Percentiles rank a stretch among this genome's conserved stretches.
Evolutionary conservation across 495 filamentous ascomycete genomes (phyloP).

Genomic region (Apiosordaria backusii): DNA sequence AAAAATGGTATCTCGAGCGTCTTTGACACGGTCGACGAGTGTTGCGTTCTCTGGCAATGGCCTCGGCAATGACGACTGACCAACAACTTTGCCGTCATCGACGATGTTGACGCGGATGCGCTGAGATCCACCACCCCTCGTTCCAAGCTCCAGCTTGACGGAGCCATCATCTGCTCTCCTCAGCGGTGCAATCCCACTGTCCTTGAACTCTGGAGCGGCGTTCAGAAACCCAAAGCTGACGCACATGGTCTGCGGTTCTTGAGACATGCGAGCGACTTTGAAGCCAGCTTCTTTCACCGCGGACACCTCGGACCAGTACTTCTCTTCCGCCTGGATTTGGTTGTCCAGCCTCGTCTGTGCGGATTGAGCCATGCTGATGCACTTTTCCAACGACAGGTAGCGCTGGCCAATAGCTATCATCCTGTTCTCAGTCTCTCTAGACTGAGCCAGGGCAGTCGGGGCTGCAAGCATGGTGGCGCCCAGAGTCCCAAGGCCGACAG

Average conservation of each 20-base stretch:
- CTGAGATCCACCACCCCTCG: slow-evolving; percentile 52
- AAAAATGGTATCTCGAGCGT: slow-evolving; percentile 83
- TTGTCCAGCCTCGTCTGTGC: slow-evolving; percentile 68
- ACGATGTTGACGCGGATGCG: slow-evolving; percentile 60
- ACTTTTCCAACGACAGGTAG: slow-evolving; percentile 66
- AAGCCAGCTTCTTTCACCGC: slow-evolving; percentile 79
- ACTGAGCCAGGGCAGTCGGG: slow-evolving; percentile 51
- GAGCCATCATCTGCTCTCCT: slow-evolving; percentile 69
- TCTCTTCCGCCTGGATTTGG: slow-evolving; percentile 73
- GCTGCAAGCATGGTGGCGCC: slow-evolving; percentile 67
- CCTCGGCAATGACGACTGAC: slow-evolving; percentile 46
- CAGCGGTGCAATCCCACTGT: slow-evolving; percentile 73
- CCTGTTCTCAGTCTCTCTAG: slow-evolving; percentile 52
- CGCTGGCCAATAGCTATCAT: slow-evolving; percentile 72
- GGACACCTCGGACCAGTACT: slow-evolving; percentile 85
- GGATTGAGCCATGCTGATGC: slow-evolving; percentile 70
- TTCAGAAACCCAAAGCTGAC: slow-evolving; percentile 89
- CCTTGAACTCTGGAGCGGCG: slow-evolving; percentile 70
- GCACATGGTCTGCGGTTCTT: slow-evolving; percentile 68
- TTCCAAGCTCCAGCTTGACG: slow-evolving; percentile 68
- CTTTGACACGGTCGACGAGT: slow-evolving; percentile 63
- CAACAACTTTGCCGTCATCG: slow-evolving; percentile 44
- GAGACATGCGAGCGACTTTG: slow-evolving; percentile 70
- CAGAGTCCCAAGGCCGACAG: slow-evolving; percentile 69
- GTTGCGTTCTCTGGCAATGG: slow-evolving; percentile 38